Evolutionary conservation across 2,329 filamentous ascomycete species (phyloP), one percentile per base, ranked within the genome.

Genomic region (Blastomyces silverae): DNA sequence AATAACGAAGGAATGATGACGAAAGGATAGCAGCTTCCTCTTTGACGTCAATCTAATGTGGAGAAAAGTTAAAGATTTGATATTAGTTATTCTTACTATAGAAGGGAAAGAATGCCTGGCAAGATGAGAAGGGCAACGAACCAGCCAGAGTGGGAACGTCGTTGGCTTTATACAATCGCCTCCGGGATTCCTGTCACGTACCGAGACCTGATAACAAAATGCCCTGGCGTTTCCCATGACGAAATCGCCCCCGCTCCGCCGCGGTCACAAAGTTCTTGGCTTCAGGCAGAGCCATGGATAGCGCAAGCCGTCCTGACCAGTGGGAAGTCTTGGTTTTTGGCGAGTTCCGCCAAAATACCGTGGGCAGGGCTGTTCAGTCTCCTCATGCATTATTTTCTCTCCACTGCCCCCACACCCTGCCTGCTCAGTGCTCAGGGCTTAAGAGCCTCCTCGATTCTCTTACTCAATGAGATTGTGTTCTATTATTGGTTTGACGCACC

Each of bases 321-420:
- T 58, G 56, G 56, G 56, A 58, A 58, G 20, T 15, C 56, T 58
- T 42, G 37, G 37, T 37, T 44, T 20, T 39, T 39, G 56, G 56
- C 37, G 34, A 39, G 31, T 39, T 57, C 55, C 55, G 55, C 34
- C 11, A 25, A 13, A 20, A 25, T 25, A 2, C 17, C 20, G 22
- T 25, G 28, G 50, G 48, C 22, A 31, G 17, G 8, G 20, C 15
- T 55, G 52, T 34, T 31, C 52, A 11, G 37, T 8, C 10, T 39
- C 13, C 37, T 39, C 7, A 8, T 10, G 37, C 28, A 56, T 56
- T 56, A 56, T 37, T 52, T 25, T 34, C 28, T 20, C 53, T 28
- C 25, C 53, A 28, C 17, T 8, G 2, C 20, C 28, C 2, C 17
- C 13, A 8, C 10, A 11, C 37, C 37, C 10, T 11, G 1, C 13